phyloP scores from a whole-genome alignment of 2,329 filamentous ascomycete species.

The Myriosclerotinia duriaeana region DNA sequence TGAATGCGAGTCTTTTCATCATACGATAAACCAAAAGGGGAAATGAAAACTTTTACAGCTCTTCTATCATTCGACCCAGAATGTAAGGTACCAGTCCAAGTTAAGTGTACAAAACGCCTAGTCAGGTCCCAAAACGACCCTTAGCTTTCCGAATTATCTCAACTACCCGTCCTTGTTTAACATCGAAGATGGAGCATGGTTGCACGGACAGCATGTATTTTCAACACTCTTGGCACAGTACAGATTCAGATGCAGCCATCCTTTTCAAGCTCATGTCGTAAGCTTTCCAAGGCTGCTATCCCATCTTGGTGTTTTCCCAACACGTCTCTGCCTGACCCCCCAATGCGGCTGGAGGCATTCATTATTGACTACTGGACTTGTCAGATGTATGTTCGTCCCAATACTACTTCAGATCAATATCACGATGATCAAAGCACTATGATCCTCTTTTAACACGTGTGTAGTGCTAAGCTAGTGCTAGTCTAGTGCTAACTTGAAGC shows the following conservation, averaged over 20 bases:
- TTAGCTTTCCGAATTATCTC: not conserved
- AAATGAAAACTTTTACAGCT: too few relatives aligned
- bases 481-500: not conserved
- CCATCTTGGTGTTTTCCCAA: not conserved
- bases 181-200: not conserved
- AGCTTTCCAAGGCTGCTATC: not conserved
- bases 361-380: constrained; percentile 5
- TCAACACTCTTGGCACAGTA: not conserved
- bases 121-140: not conserved
- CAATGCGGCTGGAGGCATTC: not conserved
- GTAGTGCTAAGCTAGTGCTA: not conserved
- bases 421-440: constrained; percentile 2
- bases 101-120: not conserved
- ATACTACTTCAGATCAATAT: not conserved
- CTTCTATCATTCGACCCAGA: not conserved
- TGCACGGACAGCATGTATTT: not conserved
- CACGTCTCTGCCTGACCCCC: too few relatives aligned
- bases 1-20: not conserved
- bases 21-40: not conserved
- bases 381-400: not conserved
- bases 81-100: not conserved
- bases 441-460: not conserved
- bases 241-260: not conserved
- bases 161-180: not conserved
- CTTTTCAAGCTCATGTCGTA: not conserved